Evolutionary conservation across 2,329 filamentous ascomycete species (phyloP).

Genomic region (Neopestalotiopsis clavispora): DNA sequence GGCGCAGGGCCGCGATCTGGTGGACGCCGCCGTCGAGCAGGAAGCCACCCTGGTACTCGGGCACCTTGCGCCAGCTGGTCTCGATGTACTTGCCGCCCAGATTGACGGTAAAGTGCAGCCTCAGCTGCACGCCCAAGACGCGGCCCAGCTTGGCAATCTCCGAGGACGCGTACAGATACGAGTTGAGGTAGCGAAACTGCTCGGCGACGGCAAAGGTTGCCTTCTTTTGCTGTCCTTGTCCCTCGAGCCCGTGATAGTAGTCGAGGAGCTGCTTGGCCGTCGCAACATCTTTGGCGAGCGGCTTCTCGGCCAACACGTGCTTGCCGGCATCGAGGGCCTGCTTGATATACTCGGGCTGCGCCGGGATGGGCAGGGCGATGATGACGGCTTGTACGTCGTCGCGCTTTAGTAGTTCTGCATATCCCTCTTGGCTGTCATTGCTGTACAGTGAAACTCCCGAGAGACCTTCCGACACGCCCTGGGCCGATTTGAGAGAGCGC

Average conservation of each 20-base stretch:
- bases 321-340: constrained; percentile 68
- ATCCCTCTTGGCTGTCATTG: constrained; percentile 33
- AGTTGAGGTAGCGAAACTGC: constrained; percentile 70
- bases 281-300: constrained; percentile 64
- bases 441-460: constrained; percentile 34
- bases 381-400: constrained; percentile 51
- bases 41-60: constrained; percentile 77
- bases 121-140: constrained; percentile 56
- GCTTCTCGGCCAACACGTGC: constrained; percentile 74
- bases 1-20: constrained; percentile 66
- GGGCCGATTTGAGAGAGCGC: constrained; percentile 53
- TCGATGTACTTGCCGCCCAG: constrained; percentile 51
- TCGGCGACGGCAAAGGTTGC: constrained; percentile 69
- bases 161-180: constrained; percentile 55
- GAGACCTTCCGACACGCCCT: constrained; percentile 34
- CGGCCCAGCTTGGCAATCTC: constrained; percentile 57
- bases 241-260: constrained; percentile 37
- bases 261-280: constrained; percentile 45
- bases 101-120: constrained; percentile 41
- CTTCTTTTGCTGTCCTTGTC: constrained; percentile 17
- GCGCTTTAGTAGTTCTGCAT: constrained; percentile 50
- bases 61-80: constrained; percentile 69
- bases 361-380: constrained; percentile 59
- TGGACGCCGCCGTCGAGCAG: constrained; percentile 79
- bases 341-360: constrained; percentile 63